phyloP scores from a whole-genome alignment of 2,329 filamentous ascomycete species.

The Cladosporium velox region DNA sequence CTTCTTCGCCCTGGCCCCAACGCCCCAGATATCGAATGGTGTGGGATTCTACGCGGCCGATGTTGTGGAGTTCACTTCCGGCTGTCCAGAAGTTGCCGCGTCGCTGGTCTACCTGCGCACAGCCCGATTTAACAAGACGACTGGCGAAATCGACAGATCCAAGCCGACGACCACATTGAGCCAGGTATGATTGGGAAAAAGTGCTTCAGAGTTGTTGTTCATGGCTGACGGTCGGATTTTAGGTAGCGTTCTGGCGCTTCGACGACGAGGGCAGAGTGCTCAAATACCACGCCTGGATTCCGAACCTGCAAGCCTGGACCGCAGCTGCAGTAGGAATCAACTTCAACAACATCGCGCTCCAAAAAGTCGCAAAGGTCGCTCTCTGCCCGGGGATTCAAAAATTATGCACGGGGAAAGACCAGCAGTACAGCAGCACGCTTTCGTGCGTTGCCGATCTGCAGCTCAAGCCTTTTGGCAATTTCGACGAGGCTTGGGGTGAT shows the following conservation, averaged over 20 bases:
- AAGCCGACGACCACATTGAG: conserved; percentile 11
- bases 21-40: conserved; percentile 31
- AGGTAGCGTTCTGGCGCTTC: conserved; percentile 51
- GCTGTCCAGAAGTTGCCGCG: conserved; percentile 27
- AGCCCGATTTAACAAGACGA: conserved; percentile 19
- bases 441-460: conserved; percentile 40
- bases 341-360: conserved; percentile 33
- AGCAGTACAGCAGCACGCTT: conserved; percentile 38
- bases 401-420: conserved; percentile 41
- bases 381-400: conserved; percentile 41
- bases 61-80: conserved; percentile 28
- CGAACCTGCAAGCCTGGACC: conserved; percentile 45
- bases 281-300: conserved; percentile 50
- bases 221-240: background rate
- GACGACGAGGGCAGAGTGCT: conserved; percentile 46
- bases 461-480: conserved; percentile 43
- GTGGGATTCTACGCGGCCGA: conserved; percentile 29
- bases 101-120: conserved; percentile 29
- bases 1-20: conserved; percentile 47
- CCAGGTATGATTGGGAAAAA: background rate
- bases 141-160: conserved; percentile 22
- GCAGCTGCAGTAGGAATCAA: conserved; percentile 29
- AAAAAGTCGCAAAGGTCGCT: conserved; percentile 34
- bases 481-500: conserved; percentile 48
- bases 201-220: background rate